Conservation (phyloP, 2,329 filamentous ascomycete species). For the Rutstroemia sp. region DNA sequence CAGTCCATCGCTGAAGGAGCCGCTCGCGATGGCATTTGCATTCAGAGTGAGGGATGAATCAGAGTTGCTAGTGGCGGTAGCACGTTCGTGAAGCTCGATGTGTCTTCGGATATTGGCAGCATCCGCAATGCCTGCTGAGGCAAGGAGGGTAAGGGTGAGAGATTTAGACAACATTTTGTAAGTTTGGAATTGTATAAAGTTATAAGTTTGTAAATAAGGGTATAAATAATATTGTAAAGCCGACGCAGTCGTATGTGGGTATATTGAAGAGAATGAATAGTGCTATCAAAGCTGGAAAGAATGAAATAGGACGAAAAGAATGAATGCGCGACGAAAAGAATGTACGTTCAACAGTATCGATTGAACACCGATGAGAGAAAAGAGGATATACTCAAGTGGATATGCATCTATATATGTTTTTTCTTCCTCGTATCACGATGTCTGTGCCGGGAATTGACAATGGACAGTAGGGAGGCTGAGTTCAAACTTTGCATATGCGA, state of each 20-base stretch:
- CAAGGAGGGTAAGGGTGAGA: conserved; percentile 11
- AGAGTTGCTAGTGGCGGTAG: background rate
- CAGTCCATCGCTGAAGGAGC: conserved; percentile 18
- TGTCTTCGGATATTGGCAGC: conserved; percentile 3
- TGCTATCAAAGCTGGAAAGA: conserved; percentile 8
- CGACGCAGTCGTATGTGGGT: conserved; percentile 4
- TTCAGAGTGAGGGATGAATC: conserved; percentile 6
- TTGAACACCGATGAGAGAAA: background rate
- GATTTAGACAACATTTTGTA: conserved; percentile 12
- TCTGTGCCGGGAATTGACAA: conserved; percentile 1
- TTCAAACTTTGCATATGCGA: background rate
- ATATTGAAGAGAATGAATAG: background rate
- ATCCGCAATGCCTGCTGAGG: conserved; percentile 10
- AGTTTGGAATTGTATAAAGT: background rate
- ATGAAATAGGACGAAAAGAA: background rate
- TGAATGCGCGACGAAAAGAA: background rate
- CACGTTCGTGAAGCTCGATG: background rate
- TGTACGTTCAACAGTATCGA: background rate
- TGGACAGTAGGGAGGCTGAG: background rate
- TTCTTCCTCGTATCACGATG: background rate
- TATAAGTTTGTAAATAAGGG: background rate
- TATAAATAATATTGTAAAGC: background rate
- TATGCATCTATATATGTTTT: conserved; percentile 2
- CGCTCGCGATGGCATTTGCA: conserved; percentile 13
- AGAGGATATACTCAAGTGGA: background rate